Percentiles rank a stretch among this genome's conserved stretches.
Evolutionary conservation across 768 basidiomycete genomes (phyloP).

Genomic region (Paxillus rubicundulus): DNA sequence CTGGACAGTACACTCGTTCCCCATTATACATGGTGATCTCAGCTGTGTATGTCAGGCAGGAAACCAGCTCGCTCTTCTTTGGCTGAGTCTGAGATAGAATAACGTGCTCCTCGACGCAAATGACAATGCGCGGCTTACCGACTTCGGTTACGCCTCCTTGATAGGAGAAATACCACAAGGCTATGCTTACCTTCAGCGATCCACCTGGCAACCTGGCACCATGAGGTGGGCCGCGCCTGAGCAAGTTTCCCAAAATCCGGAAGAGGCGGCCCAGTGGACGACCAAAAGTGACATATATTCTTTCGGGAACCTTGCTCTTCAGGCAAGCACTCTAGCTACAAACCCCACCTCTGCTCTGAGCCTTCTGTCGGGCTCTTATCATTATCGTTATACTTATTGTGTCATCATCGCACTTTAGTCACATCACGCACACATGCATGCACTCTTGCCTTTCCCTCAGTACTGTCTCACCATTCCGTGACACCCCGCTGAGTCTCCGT

Average conservation of each 20-base stretch:
- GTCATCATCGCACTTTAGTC: too few species aligned
- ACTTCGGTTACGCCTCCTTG: conserved; percentile 37
- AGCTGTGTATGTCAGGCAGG: conserved; percentile 8
- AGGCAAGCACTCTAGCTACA: conserved; percentile 12
- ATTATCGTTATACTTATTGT: too few species aligned
- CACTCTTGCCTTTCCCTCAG: too few species aligned
- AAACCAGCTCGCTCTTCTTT: not conserved
- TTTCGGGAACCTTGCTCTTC: conserved; percentile 30
- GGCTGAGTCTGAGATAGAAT: conserved; percentile 7
- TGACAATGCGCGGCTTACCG: conserved; percentile 38
- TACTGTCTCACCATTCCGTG: too few species aligned
- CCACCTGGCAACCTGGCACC: conserved; percentile 32
- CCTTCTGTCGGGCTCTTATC: too few species aligned
- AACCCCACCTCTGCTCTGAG: not conserved
- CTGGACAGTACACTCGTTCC: conserved; percentile 12
- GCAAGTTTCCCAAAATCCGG: conserved; percentile 27
- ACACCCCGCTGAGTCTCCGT: too few species aligned
- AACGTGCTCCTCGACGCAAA: conserved; percentile 15
- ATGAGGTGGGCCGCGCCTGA: conserved; percentile 44
- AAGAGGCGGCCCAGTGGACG: not conserved
- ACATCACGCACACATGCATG: too few species aligned
- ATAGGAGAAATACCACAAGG: conserved; percentile 1
- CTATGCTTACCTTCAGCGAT: conserved; percentile 7
- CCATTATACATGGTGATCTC: conserved; percentile 19
- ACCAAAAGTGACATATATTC: conserved; percentile 18